Conservation (phyloP, 2,329 filamentous ascomycete genomes). For the Aspergillus pseudoglaucus region DNA sequence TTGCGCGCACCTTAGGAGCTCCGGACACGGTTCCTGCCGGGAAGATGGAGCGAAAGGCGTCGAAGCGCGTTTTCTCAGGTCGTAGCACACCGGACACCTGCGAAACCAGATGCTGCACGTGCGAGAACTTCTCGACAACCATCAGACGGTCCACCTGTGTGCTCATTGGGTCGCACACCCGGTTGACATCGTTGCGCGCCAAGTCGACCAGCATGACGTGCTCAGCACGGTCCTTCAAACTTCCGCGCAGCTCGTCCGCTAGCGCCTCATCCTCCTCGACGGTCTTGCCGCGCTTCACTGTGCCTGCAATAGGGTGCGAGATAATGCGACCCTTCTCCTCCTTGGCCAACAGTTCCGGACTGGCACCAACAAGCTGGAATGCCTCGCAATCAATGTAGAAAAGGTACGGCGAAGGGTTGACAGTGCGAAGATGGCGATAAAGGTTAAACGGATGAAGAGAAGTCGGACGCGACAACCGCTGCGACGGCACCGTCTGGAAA, state of each 20-base stretch:
- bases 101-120: slow-evolving; percentile 94
- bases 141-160: slow-evolving; percentile 90
- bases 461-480: slow-evolving; percentile 84
- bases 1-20: slow-evolving; percentile 90
- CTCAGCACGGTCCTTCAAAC: slow-evolving; percentile 85
- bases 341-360: slow-evolving; percentile 90
- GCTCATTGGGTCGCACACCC: slow-evolving; percentile 82
- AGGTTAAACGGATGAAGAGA: slow-evolving; percentile 95
- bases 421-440: slow-evolving; percentile 90
- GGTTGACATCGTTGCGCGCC: slow-evolving; percentile 92
- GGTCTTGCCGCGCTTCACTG: slow-evolving; percentile 77
- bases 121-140: slow-evolving; percentile 90
- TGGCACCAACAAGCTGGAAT: slow-evolving; percentile 93
- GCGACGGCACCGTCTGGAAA: slow-evolving; percentile 94
- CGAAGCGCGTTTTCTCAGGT: slow-evolving; percentile 78
- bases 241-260: slow-evolving; percentile 68
- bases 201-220: slow-evolving; percentile 98
- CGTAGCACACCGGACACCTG: slow-evolving; percentile 90
- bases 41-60: slow-evolving; percentile 94
- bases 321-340: slow-evolving; percentile 80
- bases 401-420: slow-evolving; percentile 94
- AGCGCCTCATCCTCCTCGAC: slow-evolving; percentile 74
- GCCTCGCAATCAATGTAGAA: slow-evolving; percentile 90
- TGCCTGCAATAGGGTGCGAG: slow-evolving; percentile 95
- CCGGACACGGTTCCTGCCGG: slow-evolving; percentile 93